Percentiles rank a stretch among this genome's conserved stretches.
phyloP scores from a whole-genome alignment of 2,329 filamentous ascomycete genomes.

The Ascochyta pisi region DNA sequence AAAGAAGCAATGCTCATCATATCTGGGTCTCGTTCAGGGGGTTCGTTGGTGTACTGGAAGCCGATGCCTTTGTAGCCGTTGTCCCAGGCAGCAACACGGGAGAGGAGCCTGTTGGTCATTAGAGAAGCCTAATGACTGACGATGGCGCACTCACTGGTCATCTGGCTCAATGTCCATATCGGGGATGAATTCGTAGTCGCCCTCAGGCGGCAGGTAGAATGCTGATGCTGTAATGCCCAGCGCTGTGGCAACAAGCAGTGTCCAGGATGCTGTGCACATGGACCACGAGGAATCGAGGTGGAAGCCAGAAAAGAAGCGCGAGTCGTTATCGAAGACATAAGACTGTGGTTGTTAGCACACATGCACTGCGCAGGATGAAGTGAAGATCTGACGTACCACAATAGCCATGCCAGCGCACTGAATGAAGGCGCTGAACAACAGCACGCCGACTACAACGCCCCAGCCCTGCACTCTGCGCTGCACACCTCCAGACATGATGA shows the following conservation, averaged over 20 bases:
- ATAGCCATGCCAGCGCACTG: slow-evolving; percentile 81
- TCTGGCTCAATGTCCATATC: slow-evolving; percentile 40
- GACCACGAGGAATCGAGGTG: slow-evolving; percentile 79
- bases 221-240: slow-evolving; percentile 70
- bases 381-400: slow-evolving; percentile 66
- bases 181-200: slow-evolving; percentile 82
- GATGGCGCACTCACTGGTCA: slow-evolving; percentile 39
- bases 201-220: slow-evolving; percentile 76
- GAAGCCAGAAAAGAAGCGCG: slow-evolving; percentile 85
- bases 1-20: slow-evolving; percentile 21
- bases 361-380: not conserved
- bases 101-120: slow-evolving; percentile 40
- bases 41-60: slow-evolving; percentile 20
- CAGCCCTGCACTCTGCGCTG: slow-evolving; percentile 82
- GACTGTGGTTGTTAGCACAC: slow-evolving; percentile 61
- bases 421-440: slow-evolving; percentile 70
- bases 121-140: slow-evolving; percentile 18
- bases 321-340: slow-evolving; percentile 82
- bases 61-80: slow-evolving; percentile 39
- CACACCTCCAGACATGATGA: slow-evolving; percentile 80
- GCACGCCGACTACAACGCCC: slow-evolving; percentile 73
- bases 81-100: slow-evolving; percentile 45
- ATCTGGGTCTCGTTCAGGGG: slow-evolving; percentile 22
- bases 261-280: slow-evolving; percentile 68
- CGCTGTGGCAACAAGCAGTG: slow-evolving; percentile 60